A percentile compares a stretch with the other conserved stretches of the same genome.
These are phyloP conservation scores for Ophiostoma sp. DNA, from an alignment of 2,329 filamentous ascomycete species.

Conservation along the genomic window DNA sequence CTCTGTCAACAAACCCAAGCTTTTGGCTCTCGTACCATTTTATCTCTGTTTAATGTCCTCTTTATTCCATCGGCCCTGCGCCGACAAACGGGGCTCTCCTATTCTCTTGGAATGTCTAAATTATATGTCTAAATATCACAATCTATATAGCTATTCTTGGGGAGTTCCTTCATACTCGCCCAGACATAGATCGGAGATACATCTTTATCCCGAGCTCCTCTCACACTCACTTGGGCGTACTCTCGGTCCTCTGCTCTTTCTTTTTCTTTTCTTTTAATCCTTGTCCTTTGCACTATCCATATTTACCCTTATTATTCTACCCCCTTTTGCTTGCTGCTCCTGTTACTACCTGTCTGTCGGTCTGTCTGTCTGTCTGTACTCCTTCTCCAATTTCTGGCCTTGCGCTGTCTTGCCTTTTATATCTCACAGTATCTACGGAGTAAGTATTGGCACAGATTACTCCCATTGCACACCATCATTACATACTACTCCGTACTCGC, in stretches of 20 bases:
- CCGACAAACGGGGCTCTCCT: constrained; percentile 5
- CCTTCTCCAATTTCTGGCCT: background rate
- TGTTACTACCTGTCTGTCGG: background rate
- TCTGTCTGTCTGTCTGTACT: background rate
- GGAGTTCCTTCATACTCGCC: background rate
- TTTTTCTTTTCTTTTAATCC: background rate
- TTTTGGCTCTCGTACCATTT: background rate
- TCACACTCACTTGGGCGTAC: background rate
- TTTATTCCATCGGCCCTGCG: background rate
- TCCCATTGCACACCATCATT: constrained; percentile 4
- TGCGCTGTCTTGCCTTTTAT: background rate
- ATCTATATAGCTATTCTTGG: background rate
- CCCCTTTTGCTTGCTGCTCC: background rate
- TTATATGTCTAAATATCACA: background rate
- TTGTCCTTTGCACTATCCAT: background rate
- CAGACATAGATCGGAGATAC: constrained; percentile 17
- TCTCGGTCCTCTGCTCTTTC: background rate
- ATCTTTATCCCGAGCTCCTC: constrained; percentile 17
- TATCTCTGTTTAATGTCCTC: background rate
- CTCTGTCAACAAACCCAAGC: background rate
- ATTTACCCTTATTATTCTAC: background rate
- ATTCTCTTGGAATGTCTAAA: background rate
- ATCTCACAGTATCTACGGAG: background rate
- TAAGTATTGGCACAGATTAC: background rate
- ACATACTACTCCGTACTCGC: background rate